Evolutionary conservation across 306 rosid species (phyloP), one percentile per base, ranked within the genome.

Genomic region (Trifolium subterraneum): DNA sequence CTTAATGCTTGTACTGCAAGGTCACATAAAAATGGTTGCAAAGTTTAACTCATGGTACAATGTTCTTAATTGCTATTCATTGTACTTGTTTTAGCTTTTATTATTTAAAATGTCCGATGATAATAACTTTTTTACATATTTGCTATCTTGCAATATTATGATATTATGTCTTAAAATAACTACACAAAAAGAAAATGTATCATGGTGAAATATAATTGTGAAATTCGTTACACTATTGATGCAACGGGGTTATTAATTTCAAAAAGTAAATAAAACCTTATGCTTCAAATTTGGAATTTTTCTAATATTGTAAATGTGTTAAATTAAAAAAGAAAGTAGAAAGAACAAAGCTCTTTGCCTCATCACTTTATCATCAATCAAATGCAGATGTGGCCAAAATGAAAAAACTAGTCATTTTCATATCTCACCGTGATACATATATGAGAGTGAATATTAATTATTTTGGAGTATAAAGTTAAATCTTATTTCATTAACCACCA

Each of bases 321-420:
- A 73, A 50, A 68, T 54, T 8, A 73, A 50, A 68, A 54, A 67
- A 64, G 69, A 73, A 23, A 78, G 48, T 35, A 48, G 68, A 74
- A 71, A 51, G 83, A 51, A 50, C 62, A 78, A 64, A 74, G 16
- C 60, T 27, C 25, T 5, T 68, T 61, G 16, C 59, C 42, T 3
- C n/a, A 56, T 23, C 31, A 33, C 64, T 9, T 52, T 64, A 81
- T 83, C 75, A 66, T 20, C 48, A 72, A 71, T 61, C 44, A 54
- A 60, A 38, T 25, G 36, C 42, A 77, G 44, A 62, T 70, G 79
- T 50, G 75, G 77, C 79, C 80, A 70, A 76, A 79, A 73, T 64
- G 19, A 13, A 73, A 55, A 82, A 78, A 5, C 5, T 69, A 71
- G 86, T 78, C 93, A 80, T 56, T 82, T 81, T 81, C 81, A 74